These are phyloP conservation scores for Groenewaldozyma sp. DNA, from an alignment of 1,139 yeast genomes.

Conservation along the genomic window DNA sequence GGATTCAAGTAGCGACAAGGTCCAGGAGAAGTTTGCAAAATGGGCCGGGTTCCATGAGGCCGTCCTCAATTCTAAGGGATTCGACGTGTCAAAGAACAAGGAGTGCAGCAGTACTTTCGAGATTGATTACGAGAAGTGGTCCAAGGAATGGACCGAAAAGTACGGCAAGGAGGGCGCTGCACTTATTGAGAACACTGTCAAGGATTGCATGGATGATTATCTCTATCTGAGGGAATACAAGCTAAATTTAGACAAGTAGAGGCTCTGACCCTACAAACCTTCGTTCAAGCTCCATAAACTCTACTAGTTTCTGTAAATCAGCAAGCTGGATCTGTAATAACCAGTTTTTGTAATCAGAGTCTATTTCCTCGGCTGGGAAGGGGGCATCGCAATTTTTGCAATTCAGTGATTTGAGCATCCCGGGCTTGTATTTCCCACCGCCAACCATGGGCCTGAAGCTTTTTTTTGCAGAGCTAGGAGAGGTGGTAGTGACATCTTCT, in stretches of 20 bases:
- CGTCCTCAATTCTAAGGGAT: constrained; percentile 22
- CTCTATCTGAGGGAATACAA: constrained; percentile 14
- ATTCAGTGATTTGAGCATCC: neutral
- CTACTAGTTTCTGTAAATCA: constrained; percentile 14
- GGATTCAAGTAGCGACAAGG: constrained; percentile 18
- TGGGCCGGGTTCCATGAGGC: constrained; percentile 28
- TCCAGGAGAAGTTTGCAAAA: constrained; percentile 19
- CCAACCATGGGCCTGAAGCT: neutral
- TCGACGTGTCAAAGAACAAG: constrained; percentile 8
- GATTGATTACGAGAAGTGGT: constrained; percentile 20
- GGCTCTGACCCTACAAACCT: no score
- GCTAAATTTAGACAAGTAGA: neutral
- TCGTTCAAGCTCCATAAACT: constrained; percentile 19
- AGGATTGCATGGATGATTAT: constrained; percentile 20
- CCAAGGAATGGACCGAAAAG: constrained; percentile 16
- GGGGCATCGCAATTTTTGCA: neutral
- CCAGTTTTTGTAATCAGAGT: constrained; percentile 14
- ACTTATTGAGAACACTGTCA: constrained; percentile 16
- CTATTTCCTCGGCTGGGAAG: constrained; percentile 3
- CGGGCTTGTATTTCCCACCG: constrained; percentile 1
- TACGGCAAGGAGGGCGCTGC: constrained; percentile 16
- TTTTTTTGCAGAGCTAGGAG: neutral
- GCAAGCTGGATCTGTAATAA: constrained; percentile 12
- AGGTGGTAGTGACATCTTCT: neutral
- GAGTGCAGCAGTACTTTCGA: constrained; percentile 8